phyloP scores from a whole-genome alignment of 148 eudicot species.

The Fagopyrum esculentum region DNA sequence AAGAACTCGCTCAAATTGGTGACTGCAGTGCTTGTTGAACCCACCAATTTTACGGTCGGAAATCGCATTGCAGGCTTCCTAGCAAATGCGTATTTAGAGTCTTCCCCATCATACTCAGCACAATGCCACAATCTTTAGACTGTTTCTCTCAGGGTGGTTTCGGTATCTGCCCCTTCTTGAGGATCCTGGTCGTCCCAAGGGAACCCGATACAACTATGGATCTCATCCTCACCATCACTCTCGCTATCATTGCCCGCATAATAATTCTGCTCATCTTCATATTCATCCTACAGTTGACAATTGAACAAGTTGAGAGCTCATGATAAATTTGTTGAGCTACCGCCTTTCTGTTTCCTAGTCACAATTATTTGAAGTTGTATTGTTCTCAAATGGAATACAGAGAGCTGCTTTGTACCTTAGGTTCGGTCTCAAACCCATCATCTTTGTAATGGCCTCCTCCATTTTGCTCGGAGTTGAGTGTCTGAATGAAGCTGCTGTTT shows the following conservation, averaged over 20 bases:
- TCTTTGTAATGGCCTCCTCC: not conserved
- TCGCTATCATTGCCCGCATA: not conserved
- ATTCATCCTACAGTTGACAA: not conserved
- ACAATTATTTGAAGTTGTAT: not conserved
- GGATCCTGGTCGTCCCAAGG: conserved; percentile 7
- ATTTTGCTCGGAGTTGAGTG: not conserved
- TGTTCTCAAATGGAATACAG: not conserved
- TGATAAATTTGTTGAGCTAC: not conserved
- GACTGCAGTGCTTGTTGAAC: not conserved
- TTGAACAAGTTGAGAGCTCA: not conserved
- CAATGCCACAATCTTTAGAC: not conserved
- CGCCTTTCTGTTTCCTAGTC: too few relatives aligned
- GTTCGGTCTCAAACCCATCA: not conserved
- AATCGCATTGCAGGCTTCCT: not conserved
- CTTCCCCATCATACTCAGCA: not conserved
- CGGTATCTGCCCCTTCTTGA: not conserved
- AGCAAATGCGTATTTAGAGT: not conserved
- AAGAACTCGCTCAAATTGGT: too few relatives aligned
- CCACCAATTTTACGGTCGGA: not conserved
- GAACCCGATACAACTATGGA: not conserved
- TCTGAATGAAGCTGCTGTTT: conserved; percentile 9
- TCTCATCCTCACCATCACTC: conserved; percentile 3
- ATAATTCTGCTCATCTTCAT: not conserved
- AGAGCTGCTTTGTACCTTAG: not conserved
- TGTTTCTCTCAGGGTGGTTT: not conserved